Conservation (phyloP, 2,329 filamentous ascomycete genomes). For the Alternaria dauci region DNA sequence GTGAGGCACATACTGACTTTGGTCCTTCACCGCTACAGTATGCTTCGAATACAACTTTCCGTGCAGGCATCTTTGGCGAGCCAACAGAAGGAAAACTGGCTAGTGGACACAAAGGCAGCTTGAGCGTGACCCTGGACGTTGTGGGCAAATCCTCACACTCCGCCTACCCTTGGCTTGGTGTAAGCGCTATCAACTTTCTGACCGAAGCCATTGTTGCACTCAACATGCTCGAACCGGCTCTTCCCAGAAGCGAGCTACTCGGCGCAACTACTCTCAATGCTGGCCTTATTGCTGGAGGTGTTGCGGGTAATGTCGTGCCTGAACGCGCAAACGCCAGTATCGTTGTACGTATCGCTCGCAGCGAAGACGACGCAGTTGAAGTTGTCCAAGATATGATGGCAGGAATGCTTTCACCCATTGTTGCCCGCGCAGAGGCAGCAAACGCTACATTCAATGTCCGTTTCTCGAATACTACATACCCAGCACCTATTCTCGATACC, state of each 20-base stretch:
- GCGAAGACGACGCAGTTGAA: slow-evolving; percentile 28
- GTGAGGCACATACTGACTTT: not conserved
- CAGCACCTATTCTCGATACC: slow-evolving; percentile 31
- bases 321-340: slow-evolving; percentile 73
- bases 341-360: slow-evolving; percentile 57
- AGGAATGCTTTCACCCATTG: slow-evolving; percentile 27
- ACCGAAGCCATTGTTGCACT: slow-evolving; percentile 73
- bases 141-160: slow-evolving; percentile 81
- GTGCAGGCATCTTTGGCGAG: slow-evolving; percentile 87
- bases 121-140: slow-evolving; percentile 71
- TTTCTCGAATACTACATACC: slow-evolving; percentile 18
- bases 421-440: slow-evolving; percentile 20
- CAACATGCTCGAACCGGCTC: slow-evolving; percentile 53
- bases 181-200: slow-evolving; percentile 81
- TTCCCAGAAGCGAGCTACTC: slow-evolving; percentile 54
- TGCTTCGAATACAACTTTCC: slow-evolving; percentile 55
- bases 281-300: slow-evolving; percentile 78
- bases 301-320: slow-evolving; percentile 86
- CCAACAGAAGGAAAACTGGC: slow-evolving; percentile 88
- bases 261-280: slow-evolving; percentile 79
- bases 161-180: slow-evolving; percentile 87
- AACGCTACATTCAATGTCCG: slow-evolving; percentile 27
- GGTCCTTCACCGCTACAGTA: slow-evolving; percentile 18
- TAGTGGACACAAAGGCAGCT: slow-evolving; percentile 85
- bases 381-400: slow-evolving; percentile 28